Base-by-base conservation (phyloP, 2,329 filamentous ascomycete genomes). In the Metarhizium anisopliae region DNA sequence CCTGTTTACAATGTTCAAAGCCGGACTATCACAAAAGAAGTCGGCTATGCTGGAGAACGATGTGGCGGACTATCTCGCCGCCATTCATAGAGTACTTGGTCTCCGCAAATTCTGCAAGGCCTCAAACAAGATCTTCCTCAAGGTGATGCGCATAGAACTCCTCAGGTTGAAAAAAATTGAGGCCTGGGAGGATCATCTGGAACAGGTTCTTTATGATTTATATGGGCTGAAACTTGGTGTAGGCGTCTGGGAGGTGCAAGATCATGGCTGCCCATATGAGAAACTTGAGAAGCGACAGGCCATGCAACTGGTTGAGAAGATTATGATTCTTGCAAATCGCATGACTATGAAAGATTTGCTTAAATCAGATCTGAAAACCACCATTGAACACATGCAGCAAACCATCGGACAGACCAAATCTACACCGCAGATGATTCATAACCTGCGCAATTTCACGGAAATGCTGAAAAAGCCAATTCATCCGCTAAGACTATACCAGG, bases 331-430 rank as follows among this genome's bases (percentile, higher is more conserved):
- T 56, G 90, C 90, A 2, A 86, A 86, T 52, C 85, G 88, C 59
- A 86, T 96, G 77, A 86, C 89, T 25, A 88, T 95, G 74, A 95
- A 93, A 64, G 94, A 97, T 61, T 74, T 97, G 18, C 82, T 91
- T 16, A 97, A 95, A 68, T 94, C 91, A 16, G 90, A 97, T 55
- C 77, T 99, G 54, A 95, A 93, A 68, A 83, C 80, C 16, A 90
- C 91, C 0, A 94, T 99, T 57, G 94, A 99, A 57, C 91, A 92
- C 62, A 90, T 99, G 72, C 92, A 97, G 67, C 85, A 90, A 61
- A 86, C 89, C 5, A 86, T 97, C 54, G 90, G 90, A 1, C 81
- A 82, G 54, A 83, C 87, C 32, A 96, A 92, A 68, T 83, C 86
- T 13, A 87, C 86, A 1, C 83, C 89, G 5, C 85, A 91, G 59